These are phyloP conservation scores for Tolypocladium inflatum DNA, from an alignment of 2,329 filamentous ascomycete species.

Conservation along the genomic window DNA sequence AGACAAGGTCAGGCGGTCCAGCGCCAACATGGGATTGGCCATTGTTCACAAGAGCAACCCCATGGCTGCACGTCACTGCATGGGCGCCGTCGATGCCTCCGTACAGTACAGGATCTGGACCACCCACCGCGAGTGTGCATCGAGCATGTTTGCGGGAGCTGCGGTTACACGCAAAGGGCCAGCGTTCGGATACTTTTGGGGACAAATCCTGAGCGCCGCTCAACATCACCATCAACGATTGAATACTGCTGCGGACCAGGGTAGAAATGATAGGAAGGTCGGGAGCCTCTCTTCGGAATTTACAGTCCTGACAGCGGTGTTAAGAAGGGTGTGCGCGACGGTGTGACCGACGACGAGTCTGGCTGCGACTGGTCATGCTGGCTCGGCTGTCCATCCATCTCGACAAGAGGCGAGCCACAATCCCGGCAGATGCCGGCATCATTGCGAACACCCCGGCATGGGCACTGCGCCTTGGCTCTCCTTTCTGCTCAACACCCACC, in stretches of 20 bases:
- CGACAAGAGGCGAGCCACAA: neutral
- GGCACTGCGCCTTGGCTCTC: neutral
- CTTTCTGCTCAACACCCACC: no score
- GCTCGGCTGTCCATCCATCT: neutral
- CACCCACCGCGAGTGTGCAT: no score
- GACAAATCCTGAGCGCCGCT: no score
- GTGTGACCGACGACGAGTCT: neutral
- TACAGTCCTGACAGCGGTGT: neutral
- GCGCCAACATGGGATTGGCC: constrained; percentile 1
- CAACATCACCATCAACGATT: no score
- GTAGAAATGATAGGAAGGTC: neutral
- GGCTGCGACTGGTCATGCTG: neutral
- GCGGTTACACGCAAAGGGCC: neutral
- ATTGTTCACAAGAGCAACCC: neutral
- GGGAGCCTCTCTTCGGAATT: neutral
- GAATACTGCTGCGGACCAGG: no score
- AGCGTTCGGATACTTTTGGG: no score
- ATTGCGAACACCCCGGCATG: neutral
- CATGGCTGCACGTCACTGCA: neutral
- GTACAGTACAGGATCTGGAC: neutral
- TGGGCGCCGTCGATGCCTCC: neutral
- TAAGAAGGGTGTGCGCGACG: neutral
- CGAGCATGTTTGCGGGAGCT: neutral
- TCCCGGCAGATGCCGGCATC: neutral
- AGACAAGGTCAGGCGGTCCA: constrained; percentile 5